Base-by-base conservation (phyloP, 257 asterid genomes). In the Salvia rosmarinus region DNA sequence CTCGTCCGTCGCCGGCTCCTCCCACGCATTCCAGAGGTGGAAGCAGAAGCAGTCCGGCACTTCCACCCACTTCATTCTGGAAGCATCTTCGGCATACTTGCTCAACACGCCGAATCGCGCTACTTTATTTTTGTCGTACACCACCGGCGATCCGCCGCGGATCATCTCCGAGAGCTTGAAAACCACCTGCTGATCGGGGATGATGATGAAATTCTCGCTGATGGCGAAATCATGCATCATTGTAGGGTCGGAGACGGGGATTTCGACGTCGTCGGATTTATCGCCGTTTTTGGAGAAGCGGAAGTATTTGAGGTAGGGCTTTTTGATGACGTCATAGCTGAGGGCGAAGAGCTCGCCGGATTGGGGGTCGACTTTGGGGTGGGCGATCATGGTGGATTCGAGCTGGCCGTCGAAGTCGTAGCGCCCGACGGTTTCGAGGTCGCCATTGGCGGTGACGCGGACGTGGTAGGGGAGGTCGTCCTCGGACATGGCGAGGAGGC, bases 1-100 rank as follows among this genome's bases (percentile, higher is more conserved):
- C 59, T 92, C 98, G 25, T 86, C 90, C 0, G 46, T 74, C 47
- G 84, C 96, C 0, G 90, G 81, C 68, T 88, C 96, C 66, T 92
- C 98, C 98, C 98, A 92, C n/a, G 98, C 90, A 71, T 92, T 92
- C 98, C 98, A 92, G 58, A 92, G 82, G 39, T 92, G 98, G 76
- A 92, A 88, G 80, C 98, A 92, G 68, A 92, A 92, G 75, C 98
- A 92, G 57, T 83, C 94, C 0, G 98, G 96, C 0, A 88, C 95
- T n/a, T 88, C 84, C 0, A 89, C 66, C 98, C 98, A 92, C 50
- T 86, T 84, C 13, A 92, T 81, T 5, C 37, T 61, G 0, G 83
- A 72, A 3, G 81, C 79, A 68, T 92, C 86, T n/a, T 75, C 64
- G 0, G 92, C 88, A 46, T 89, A 80, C 46, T 84, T 92, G 17